Evolutionary conservation across 371 early-diverging fungal genomes (phyloP).

Genomic region (Choanephora cucurbitarum): DNA sequence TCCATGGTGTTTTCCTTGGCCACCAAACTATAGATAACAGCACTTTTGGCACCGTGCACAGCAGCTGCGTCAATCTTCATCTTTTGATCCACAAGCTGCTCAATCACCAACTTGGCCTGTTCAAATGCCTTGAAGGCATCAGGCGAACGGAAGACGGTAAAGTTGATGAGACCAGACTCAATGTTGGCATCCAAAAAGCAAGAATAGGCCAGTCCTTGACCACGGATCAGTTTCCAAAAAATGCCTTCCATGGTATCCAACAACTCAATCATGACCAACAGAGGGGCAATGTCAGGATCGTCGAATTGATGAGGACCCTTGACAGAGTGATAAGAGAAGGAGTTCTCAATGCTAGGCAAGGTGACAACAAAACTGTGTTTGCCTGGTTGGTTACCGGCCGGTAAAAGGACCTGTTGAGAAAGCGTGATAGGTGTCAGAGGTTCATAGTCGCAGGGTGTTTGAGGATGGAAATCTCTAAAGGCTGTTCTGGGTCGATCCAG

Average conservation of each 20-base stretch:
- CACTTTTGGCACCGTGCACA: slow-evolving; percentile 68
- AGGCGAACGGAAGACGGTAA: slow-evolving; percentile 60
- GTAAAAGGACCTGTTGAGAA: slow-evolving; percentile 54
- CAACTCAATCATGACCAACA: slow-evolving; percentile 63
- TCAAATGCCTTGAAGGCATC: slow-evolving; percentile 63
- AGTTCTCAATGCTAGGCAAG: slow-evolving; percentile 64
- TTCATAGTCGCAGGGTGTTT: slow-evolving; percentile 5
- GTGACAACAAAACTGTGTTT: slow-evolving; percentile 55
- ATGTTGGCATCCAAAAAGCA: slow-evolving; percentile 51
- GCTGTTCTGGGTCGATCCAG: slow-evolving; percentile 49
- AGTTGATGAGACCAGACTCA: slow-evolving; percentile 56
- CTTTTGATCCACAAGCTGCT: slow-evolving; percentile 48
- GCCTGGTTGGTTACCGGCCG: slow-evolving; percentile 56
- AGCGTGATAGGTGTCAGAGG: slow-evolving; percentile 45
- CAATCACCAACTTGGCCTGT: slow-evolving; percentile 57
- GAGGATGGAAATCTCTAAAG: slow-evolving; percentile 40
- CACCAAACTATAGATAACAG: slow-evolving; percentile 63
- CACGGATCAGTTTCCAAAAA: slow-evolving; percentile 72
- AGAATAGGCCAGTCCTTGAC: slow-evolving; percentile 68
- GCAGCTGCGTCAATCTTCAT: slow-evolving; percentile 57
- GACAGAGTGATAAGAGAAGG: slow-evolving; percentile 55
- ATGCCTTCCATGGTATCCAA: slow-evolving; percentile 65
- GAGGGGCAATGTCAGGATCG: slow-evolving; percentile 62
- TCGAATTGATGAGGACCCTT: slow-evolving; percentile 52
- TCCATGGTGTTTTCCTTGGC: slow-evolving; percentile 60